phyloP scores from a whole-genome alignment of 1,139 yeast species.

The Entelexis sorbosivorans region DNA sequence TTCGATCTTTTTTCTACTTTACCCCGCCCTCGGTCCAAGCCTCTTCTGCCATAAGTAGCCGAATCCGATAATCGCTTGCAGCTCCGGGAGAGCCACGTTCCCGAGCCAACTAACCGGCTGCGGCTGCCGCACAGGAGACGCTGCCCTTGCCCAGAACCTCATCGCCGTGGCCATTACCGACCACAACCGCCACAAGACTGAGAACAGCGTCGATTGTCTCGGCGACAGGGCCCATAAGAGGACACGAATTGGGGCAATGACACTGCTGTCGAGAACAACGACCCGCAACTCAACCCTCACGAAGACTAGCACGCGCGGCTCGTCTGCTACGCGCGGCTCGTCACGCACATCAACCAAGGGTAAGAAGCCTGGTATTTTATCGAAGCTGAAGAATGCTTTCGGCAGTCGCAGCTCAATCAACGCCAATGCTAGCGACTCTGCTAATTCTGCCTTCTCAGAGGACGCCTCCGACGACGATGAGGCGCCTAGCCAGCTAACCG shows the following conservation, averaged over 20 bases:
- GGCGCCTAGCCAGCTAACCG: not conserved
- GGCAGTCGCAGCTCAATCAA: not conserved
- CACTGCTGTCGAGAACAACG: slow-evolving; percentile 1
- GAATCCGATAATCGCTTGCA: not conserved
- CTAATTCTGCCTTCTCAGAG: not conserved
- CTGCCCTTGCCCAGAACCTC: not conserved
- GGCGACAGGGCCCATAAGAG: not conserved
- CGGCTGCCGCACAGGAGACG: not conserved
- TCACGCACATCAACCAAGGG: not conserved
- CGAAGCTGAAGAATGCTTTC: slow-evolving; percentile 16
- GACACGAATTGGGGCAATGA: slow-evolving; percentile 1
- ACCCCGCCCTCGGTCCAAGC: not conserved
- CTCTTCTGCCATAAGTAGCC: not conserved
- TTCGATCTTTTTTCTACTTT: too few relatives aligned
- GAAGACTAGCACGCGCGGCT: slow-evolving; percentile 7
- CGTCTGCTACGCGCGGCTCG: not conserved
- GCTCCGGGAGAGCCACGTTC: not conserved
- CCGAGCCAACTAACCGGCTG: not conserved
- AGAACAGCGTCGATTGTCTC: not conserved
- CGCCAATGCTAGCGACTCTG: not conserved
- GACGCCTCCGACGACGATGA: not conserved
- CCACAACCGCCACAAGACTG: not conserved
- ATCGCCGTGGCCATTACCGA: not conserved
- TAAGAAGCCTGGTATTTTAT: slow-evolving; percentile 14
- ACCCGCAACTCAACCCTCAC: slow-evolving; percentile 5